phyloP scores from a whole-genome alignment of 1,139 yeast species.

The Dujonia santamariae region DNA sequence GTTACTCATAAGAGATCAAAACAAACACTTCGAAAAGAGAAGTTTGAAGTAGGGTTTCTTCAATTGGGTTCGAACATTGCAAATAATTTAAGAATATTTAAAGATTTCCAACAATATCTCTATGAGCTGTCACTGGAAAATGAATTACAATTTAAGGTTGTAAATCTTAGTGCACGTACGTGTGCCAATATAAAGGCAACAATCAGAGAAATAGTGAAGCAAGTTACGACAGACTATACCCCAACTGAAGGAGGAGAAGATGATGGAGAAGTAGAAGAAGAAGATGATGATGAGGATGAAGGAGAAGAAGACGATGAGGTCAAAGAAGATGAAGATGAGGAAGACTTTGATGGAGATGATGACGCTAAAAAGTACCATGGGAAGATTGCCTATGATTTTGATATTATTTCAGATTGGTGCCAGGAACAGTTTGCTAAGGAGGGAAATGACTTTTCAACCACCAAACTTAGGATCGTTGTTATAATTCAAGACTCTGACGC shows the following conservation, averaged over 20 bases:
- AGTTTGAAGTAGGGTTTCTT: conserved; percentile 43
- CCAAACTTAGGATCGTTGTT: conserved; percentile 31
- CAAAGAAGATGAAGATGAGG: conserved; percentile 13
- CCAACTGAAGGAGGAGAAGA: conserved; percentile 12
- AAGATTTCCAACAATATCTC: conserved; percentile 35
- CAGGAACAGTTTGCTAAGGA: conserved; percentile 13
- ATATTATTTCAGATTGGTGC: conserved; percentile 50
- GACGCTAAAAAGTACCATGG: conserved; percentile 20
- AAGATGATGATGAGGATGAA: conserved; percentile 14
- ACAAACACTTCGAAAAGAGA: conserved; percentile 12
- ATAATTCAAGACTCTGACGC: conserved; percentile 67
- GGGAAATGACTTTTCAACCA: conserved; percentile 11
- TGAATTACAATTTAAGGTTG: conserved; percentile 20
- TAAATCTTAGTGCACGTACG: conserved; percentile 39
- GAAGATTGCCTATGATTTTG: conserved; percentile 49
- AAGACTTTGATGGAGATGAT: conserved; percentile 12
- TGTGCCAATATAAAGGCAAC: conserved; percentile 41
- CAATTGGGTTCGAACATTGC: conserved; percentile 56
- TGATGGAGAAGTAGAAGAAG: conserved; percentile 10
- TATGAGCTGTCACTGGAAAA: conserved; percentile 9
- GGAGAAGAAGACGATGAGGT: conserved; percentile 12
- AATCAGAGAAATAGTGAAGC: conserved; percentile 36
- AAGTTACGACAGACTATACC: conserved; percentile 20
- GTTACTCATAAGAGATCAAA: neutral
- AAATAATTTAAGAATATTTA: conserved; percentile 48